phyloP scores from a whole-genome alignment of 2,329 filamentous ascomycete species.

The Neurospora crassa region DNA sequence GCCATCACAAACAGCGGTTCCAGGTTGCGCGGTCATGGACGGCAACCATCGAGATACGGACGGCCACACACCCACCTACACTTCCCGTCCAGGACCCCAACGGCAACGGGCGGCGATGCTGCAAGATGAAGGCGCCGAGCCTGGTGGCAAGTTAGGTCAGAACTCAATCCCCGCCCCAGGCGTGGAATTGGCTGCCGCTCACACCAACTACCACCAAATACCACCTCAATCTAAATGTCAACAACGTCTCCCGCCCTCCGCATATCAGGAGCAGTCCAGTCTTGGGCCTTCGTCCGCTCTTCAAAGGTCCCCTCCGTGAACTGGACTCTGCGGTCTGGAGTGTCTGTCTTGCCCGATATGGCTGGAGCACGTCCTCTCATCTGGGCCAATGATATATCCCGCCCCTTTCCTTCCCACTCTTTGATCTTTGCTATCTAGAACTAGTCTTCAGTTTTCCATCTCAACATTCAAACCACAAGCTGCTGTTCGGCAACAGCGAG shows the following conservation, averaged over 20 bases:
- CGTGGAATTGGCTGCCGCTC: background rate
- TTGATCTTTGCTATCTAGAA: background rate
- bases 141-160: background rate
- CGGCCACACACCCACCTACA: background rate
- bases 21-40: background rate
- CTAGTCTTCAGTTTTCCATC: background rate
- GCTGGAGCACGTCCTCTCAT: background rate
- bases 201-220: background rate
- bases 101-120: background rate
- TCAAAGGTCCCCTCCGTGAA: background rate
- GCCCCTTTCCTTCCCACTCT: background rate
- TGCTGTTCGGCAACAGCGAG: background rate
- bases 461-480: background rate
- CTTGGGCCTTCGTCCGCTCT: background rate
- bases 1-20: background rate
- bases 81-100: background rate
- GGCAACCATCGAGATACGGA: background rate
- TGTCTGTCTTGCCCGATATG: background rate
- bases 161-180: background rate
- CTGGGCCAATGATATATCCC: background rate
- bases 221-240: background rate
- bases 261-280: background rate
- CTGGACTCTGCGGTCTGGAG: background rate
- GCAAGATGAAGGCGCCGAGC: background rate
- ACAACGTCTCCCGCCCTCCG: background rate